These are phyloP conservation scores for Marasmius tenuissimus DNA, from an alignment of 1,284 basidiomycete genomes.

Conservation along the genomic window DNA sequence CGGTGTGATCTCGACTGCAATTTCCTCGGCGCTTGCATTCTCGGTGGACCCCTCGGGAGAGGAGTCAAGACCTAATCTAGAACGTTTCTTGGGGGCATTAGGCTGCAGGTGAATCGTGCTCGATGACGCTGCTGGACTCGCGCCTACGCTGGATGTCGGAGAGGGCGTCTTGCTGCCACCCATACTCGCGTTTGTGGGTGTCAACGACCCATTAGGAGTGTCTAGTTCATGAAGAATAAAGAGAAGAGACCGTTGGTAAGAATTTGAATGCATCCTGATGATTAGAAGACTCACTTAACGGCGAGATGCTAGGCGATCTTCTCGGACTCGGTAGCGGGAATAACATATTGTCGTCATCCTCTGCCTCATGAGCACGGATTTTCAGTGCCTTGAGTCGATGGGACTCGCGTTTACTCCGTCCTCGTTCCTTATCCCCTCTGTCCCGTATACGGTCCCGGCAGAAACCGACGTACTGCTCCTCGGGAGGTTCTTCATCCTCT, in stretches of 20 bases:
- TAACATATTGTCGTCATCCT: background rate
- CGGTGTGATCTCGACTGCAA: background rate
- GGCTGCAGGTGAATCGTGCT: background rate
- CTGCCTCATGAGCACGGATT: background rate
- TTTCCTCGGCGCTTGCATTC: background rate
- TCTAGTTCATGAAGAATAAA: background rate
- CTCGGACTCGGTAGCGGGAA: conserved; percentile 2
- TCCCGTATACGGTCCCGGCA: background rate
- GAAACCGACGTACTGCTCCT: background rate
- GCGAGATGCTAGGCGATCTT: background rate
- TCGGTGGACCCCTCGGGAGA: background rate
- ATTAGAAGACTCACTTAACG: background rate
- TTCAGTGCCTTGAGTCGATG: background rate
- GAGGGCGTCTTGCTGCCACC: background rate
- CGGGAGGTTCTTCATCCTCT: background rate
- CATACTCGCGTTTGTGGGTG: background rate
- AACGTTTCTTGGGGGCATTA: background rate
- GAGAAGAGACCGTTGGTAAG: background rate
- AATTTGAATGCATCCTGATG: background rate
- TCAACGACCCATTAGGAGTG: background rate
- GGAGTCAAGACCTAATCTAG: background rate
- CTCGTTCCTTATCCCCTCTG: background rate
- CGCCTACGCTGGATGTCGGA: background rate
- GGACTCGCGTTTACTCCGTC: background rate
- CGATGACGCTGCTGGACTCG: background rate